Conservation (phyloP, 163 green algal genomes). For the Prototheca wickerhamii region DNA sequence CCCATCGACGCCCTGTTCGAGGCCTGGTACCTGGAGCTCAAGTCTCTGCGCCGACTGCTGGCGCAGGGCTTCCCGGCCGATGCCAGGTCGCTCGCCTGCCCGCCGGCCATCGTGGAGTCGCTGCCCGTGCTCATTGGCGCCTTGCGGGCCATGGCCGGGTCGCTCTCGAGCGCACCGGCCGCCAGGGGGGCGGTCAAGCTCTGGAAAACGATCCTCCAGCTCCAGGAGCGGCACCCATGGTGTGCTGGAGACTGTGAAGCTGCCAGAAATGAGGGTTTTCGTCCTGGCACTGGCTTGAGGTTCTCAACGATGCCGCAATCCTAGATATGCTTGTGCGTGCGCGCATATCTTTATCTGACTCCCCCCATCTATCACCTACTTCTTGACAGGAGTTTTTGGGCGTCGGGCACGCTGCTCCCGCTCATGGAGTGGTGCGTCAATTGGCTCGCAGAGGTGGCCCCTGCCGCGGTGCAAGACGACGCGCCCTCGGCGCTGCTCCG, state of each 20-base stretch:
- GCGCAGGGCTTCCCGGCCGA: slow-evolving; percentile 70
- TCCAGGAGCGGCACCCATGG: slow-evolving; percentile 61
- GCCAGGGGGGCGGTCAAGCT: slow-evolving; percentile 46
- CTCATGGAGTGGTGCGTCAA: slow-evolving; percentile 38
- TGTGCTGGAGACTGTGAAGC: slow-evolving; percentile 7
- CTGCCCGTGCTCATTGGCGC: slow-evolving; percentile 50
- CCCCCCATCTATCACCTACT: neutral
- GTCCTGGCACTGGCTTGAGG: no score
- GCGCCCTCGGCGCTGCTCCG: slow-evolving; percentile 14
- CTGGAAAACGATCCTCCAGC: slow-evolving; percentile 54
- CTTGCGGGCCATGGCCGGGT: slow-evolving; percentile 33
- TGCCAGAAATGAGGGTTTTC: no score
- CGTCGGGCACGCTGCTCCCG: slow-evolving; percentile 46
- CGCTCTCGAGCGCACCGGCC: neutral
- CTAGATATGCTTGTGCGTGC: no score
- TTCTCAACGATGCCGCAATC: no score
- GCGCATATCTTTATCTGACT: neutral
- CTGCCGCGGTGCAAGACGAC: neutral
- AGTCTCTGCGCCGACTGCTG: slow-evolving; percentile 71
- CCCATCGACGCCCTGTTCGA: slow-evolving; percentile 21
- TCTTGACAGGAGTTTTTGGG: slow-evolving; percentile 53
- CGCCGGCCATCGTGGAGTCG: slow-evolving; percentile 30
- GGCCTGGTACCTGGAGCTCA: slow-evolving; percentile 78
- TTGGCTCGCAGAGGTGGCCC: neutral
- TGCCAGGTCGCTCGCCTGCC: slow-evolving; percentile 34